Conservation (phyloP, 176 grass and related monocot species). For the Oryza glumipatula region DNA sequence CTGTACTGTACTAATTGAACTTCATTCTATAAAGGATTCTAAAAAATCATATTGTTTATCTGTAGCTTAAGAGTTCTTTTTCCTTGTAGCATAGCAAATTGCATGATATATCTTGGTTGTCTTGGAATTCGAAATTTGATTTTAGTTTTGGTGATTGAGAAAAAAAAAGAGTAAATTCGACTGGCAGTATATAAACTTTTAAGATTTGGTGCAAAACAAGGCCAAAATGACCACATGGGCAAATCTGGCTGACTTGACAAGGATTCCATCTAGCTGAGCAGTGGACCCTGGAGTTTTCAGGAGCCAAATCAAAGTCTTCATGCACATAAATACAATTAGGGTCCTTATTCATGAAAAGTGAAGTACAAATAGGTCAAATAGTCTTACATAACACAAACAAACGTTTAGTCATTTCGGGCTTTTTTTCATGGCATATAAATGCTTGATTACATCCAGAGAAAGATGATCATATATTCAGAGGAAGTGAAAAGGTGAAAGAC, state of each 20-base stretch:
- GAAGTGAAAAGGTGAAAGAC: not conserved
- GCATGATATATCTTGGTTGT: not conserved
- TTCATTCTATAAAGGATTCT: not conserved
- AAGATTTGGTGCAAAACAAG: not conserved
- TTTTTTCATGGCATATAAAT: not conserved
- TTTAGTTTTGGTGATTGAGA: not conserved
- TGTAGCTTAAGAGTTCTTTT: not conserved
- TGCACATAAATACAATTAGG: not conserved
- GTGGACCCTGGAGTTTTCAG: not conserved
- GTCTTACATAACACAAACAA: not conserved
- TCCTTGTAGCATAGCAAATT: not conserved
- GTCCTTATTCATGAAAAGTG: not conserved
- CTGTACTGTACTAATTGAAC: not conserved
- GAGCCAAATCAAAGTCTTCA: not conserved
- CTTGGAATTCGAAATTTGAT: constrained; percentile 27
- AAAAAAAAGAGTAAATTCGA: not conserved
- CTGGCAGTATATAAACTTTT: not conserved
- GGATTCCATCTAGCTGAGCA: not conserved
- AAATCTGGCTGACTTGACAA: not conserved
- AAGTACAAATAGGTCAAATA: too few relatives aligned
- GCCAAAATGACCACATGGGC: not conserved
- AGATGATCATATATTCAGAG: not conserved
- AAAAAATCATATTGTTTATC: not conserved
- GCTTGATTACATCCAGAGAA: not conserved
- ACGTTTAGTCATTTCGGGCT: not conserved